Evolutionary conservation across 2,329 filamentous ascomycete genomes (phyloP), one percentile per base, ranked within the genome.

Genomic region (Fusarium sp.): DNA sequence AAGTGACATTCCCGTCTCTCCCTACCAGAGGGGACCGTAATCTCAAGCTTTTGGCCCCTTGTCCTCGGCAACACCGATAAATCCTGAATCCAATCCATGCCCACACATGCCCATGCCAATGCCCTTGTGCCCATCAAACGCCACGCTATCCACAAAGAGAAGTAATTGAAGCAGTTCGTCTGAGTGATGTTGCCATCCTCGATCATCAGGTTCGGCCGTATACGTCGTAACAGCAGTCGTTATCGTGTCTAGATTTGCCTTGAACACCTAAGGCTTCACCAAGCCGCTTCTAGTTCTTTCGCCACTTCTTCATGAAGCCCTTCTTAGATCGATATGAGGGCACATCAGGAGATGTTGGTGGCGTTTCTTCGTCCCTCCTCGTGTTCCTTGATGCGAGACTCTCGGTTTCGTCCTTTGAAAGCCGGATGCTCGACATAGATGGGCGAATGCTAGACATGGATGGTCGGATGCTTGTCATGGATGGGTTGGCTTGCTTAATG

Each of bases 331-430:
- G 78, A 64, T 75, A 77, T 27, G 78, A 78, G 25, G 75, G 70
- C 29, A 80, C 73, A 16, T 82, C 82, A 2, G 82, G 82, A 22
- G 82, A 83, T 7, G 81, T 83, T 1, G 82, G 82, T 11, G 82
- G 82, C 18, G 82, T 83, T 13, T 82, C 81, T 11, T 82, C 80
- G 56, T 73, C 73, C 42, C 69, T 74, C 66, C 69, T 74, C 29
- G 77, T 78, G 29, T 68, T 74, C 60, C 71, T 69, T 9, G 79
- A 80, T 25, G 65, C 70, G 33, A 85, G 73, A 66, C 85, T 87
- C 70, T 85, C 84, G 36, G 79, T 77, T 27, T 79, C 82, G 56
- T 86, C 84, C 66, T 82, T 86, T 47, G 81, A 82, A 27, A 78
- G 72, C 16, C 76, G 79, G 27, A 81, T 73, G 60, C 80, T 82